Percentiles rank a stretch among this genome's conserved stretches.
Conservation (phyloP, 2,329 filamentous ascomycete genomes). For the Rutstroemia sp. region DNA sequence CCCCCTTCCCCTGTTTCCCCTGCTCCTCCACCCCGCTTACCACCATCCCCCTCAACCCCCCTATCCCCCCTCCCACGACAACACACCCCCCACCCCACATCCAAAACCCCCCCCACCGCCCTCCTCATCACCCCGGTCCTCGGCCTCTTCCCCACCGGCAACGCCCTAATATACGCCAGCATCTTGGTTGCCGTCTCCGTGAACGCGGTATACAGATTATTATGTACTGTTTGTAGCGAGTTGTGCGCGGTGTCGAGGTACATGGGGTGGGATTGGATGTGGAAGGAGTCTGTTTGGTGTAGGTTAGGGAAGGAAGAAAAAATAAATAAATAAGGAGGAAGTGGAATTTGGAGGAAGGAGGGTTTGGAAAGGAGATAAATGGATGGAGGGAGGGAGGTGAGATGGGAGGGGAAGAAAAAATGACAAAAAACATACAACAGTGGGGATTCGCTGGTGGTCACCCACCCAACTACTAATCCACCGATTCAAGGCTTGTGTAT, state of each 20-base stretch:
- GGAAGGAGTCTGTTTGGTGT: conserved; percentile 53
- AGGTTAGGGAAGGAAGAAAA: background rate
- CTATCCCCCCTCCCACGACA: conserved; percentile 11
- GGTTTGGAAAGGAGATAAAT: background rate
- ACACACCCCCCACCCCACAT: conserved; percentile 14
- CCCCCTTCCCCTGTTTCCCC: conserved; percentile 15
- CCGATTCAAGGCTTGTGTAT: too few species aligned
- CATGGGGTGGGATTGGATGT: conserved; percentile 78
- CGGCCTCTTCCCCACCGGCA: conserved; percentile 38
- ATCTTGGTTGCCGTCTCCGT: conserved; percentile 70
- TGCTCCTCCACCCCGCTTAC: too few species aligned
- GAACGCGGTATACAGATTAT: conserved; percentile 72
- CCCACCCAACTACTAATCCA: too few species aligned
- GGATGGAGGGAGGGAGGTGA: background rate
- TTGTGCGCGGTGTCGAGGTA: conserved; percentile 79
- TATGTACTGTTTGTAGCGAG: conserved; percentile 55
- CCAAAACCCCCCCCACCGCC: conserved; percentile 10
- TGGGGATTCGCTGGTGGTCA: too few species aligned
- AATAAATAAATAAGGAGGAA: background rate
- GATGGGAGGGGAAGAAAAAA: too few species aligned
- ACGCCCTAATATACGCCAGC: conserved; percentile 52
- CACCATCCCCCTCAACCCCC: too few species aligned
- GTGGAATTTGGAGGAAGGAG: background rate
- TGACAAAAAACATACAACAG: background rate
- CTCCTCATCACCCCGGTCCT: conserved; percentile 17